These are phyloP conservation scores for Monilinia polystroma DNA, from an alignment of 2,329 filamentous ascomycete species.

Conservation along the genomic window DNA sequence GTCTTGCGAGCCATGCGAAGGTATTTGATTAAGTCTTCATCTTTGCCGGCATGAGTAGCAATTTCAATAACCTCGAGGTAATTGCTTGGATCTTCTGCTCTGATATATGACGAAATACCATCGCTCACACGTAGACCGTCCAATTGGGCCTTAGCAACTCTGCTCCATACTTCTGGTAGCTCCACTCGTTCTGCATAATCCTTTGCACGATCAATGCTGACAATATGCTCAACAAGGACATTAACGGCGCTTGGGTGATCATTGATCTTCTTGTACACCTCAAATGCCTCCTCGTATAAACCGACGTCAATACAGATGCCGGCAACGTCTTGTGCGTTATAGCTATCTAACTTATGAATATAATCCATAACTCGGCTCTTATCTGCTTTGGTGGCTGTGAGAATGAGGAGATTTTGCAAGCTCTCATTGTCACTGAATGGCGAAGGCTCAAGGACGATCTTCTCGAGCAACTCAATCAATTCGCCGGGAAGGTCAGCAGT, in stretches of 20 bases:
- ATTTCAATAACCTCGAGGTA: conserved; percentile 96
- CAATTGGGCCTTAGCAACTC: conserved; percentile 95
- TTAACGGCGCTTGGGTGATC: conserved; percentile 84
- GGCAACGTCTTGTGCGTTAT: conserved; percentile 90
- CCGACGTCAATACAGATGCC: conserved; percentile 92
- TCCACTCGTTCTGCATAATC: conserved; percentile 95
- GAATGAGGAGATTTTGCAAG: conserved; percentile 92
- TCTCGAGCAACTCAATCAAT: conserved; percentile 95
- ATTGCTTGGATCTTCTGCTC: conserved; percentile 88
- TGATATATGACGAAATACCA: conserved; percentile 95
- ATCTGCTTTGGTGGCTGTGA: conserved; percentile 95
- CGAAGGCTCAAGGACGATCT: conserved; percentile 99
- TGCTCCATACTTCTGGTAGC: conserved; percentile 94
- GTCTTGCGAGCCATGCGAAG: conserved; percentile 97
- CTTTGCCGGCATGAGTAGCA: conserved; percentile 91
- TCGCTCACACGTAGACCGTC: conserved; percentile 92
- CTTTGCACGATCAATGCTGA: conserved; percentile 96
- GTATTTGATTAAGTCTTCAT: conserved; percentile 95
- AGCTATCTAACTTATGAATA: conserved; percentile 85
- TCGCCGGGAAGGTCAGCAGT: conserved; percentile 87
- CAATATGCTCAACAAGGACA: conserved; percentile 92
- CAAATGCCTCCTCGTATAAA: conserved; percentile 93
- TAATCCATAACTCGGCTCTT: conserved; percentile 95
- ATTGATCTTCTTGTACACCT: conserved; percentile 97
- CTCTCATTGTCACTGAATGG: conserved; percentile 97